These are phyloP conservation scores for Pichia sp. DNA, from an alignment of 1,139 yeast genomes.

Conservation along the genomic window DNA sequence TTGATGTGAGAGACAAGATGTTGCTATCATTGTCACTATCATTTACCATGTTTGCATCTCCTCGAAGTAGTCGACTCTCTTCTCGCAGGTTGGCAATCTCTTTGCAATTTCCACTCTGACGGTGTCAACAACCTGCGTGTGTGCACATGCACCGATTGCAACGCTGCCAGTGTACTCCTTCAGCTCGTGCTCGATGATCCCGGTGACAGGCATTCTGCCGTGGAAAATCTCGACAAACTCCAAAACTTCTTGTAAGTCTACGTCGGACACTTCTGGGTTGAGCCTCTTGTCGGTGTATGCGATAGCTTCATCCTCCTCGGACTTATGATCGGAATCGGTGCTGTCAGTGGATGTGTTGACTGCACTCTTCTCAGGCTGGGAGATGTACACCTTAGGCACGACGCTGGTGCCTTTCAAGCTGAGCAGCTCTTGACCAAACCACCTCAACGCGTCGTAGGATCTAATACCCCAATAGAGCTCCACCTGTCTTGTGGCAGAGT, in stretches of 20 bases:
- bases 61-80: constrained; percentile 29
- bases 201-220: constrained; percentile 45
- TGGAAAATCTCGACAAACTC: constrained; percentile 40
- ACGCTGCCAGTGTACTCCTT: constrained; percentile 39
- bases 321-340: constrained; percentile 1
- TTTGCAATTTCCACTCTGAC: constrained; percentile 35
- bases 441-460: constrained; percentile 45
- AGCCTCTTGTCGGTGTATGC: not conserved
- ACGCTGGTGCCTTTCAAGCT: constrained; percentile 35
- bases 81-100: constrained; percentile 12
- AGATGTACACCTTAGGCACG: constrained; percentile 40
- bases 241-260: constrained; percentile 20
- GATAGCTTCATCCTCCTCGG: not conserved
- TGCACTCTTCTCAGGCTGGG: constrained; percentile 31
- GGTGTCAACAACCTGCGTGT: constrained; percentile 49
- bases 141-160: constrained; percentile 47
- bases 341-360: not conserved
- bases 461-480: constrained; percentile 49
- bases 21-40: too few relatives aligned
- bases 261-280: not conserved
- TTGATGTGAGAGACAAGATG: too few relatives aligned
- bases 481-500: constrained; percentile 31
- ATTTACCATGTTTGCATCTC: constrained; percentile 31
- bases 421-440: constrained; percentile 46
- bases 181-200: constrained; percentile 37